Evolutionary conservation across 1,284 basidiomycete species (phyloP), one percentile per base, ranked within the genome.

Genomic region (Ustilago crameri): DNA sequence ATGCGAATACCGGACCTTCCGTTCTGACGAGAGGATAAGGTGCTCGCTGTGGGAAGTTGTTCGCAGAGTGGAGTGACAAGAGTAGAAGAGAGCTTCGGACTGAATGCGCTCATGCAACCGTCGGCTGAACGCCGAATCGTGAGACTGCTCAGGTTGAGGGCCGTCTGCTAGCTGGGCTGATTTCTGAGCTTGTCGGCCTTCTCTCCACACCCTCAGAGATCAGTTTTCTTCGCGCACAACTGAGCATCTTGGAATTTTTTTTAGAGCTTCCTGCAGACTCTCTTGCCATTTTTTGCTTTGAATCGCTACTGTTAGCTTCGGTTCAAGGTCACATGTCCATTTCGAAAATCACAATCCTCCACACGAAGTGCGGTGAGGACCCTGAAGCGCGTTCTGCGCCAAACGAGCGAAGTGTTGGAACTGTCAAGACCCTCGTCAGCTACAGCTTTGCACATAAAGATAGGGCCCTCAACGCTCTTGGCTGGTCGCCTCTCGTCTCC

Each of bases 341-440:
- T 45, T 45, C 27, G 22, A 27, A 30, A 4, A 18, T 30, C 12
- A 30, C 5, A 30, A 30, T 12, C 30, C 30, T 30, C 30, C 30
- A 30, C 30, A 30, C n/a, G n/a, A n/a, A n/a, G n/a, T n/a, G 30
- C 30, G 30, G 30, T 30, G 14, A 26, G 44, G 44, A 46, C 44
- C 44, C 44, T 46, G 46, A 48, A 48, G 23, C 47, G 47, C 47
- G 47, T 17, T n/a, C 22, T 18, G 18, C n/a, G 12, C 22, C 51
- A 37, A 37, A 37, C 5, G 9, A 14, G 12, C 35, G 32, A 37
- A 9, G 14, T 5, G 5, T n/a, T 37, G 5, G 7, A 37, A 7
- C 51, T 54, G 51, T 54, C 51, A 45, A 54, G 22, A 17, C 17
- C 41, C 46, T 54, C 51, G 43, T 61, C 59, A 55, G 12, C 7